A percentile compares a stretch with the other conserved stretches of the same genome.
Evolutionary conservation across 805 yeast genomes (phyloP).

Genomic region (Zygoascus flipseniorum): DNA sequence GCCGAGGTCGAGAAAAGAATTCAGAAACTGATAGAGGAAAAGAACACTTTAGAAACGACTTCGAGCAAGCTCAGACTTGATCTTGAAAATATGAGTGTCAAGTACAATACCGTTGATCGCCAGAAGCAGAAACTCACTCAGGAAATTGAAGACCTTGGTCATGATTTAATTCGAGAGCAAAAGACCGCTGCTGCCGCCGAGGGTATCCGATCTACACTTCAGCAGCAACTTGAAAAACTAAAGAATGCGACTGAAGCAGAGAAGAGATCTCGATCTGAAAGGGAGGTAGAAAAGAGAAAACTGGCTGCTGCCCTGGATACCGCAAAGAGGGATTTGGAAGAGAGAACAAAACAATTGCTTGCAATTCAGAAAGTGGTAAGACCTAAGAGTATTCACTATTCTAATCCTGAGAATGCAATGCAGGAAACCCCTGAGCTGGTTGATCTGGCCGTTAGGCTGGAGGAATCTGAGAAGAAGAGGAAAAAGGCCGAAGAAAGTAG

Average conservation of each 20-base stretch:
- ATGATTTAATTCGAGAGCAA: constrained; percentile 17
- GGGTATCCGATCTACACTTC: constrained; percentile 12
- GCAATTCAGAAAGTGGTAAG: constrained; percentile 16
- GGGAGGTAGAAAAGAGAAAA: constrained; percentile 18
- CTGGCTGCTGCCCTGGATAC: constrained; percentile 14
- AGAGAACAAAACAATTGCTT: constrained; percentile 15
- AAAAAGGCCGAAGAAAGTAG: constrained; percentile 18
- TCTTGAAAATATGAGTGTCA: constrained; percentile 15
- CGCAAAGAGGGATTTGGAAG: constrained; percentile 13
- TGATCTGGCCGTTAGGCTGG: constrained; percentile 22
- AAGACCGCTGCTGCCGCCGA: constrained; percentile 18
- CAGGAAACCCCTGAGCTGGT: constrained; percentile 36
- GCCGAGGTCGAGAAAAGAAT: constrained; percentile 21
- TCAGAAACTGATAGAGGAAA: constrained; percentile 37
- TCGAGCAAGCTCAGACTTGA: constrained; percentile 16
- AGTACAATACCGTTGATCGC: constrained; percentile 10
- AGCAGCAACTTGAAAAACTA: constrained; percentile 14
- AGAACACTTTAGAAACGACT: constrained; percentile 35
- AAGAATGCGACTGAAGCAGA: constrained; percentile 16
- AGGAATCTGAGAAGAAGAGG: constrained; percentile 24
- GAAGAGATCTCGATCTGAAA: constrained; percentile 18
- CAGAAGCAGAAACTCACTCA: constrained; percentile 16
- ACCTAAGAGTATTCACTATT: constrained; percentile 23
- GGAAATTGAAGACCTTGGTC: constrained; percentile 27
- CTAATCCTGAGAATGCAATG: constrained; percentile 28